Conservation (phyloP, 2,329 filamentous ascomycete genomes). For the Pseudocercospora fuligena region DNA sequence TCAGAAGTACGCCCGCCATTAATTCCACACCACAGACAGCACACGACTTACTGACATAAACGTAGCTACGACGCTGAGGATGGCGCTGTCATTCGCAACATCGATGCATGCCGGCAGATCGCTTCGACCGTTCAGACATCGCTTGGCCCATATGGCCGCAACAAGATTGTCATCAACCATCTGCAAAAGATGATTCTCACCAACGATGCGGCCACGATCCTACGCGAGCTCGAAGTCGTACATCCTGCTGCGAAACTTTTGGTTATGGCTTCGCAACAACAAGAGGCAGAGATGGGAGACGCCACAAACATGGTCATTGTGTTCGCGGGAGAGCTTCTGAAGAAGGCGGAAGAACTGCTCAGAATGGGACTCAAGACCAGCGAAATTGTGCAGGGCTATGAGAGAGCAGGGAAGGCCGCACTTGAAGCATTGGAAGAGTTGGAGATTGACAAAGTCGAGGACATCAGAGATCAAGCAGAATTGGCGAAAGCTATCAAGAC, state of each 20-base stretch:
- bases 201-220: constrained; percentile 94
- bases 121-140: constrained; percentile 96
- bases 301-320: constrained; percentile 97
- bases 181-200: constrained; percentile 99
- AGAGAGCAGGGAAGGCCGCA: constrained; percentile 89
- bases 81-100: constrained; percentile 97
- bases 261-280: constrained; percentile 98
- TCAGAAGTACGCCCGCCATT: constrained; percentile 74
- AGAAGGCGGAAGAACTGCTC: constrained; percentile 95
- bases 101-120: constrained; percentile 96
- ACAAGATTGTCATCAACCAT: constrained; percentile 99
- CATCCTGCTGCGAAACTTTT: constrained; percentile 96
- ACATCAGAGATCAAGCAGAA: constrained; percentile 79
- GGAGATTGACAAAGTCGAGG: constrained; percentile 85
- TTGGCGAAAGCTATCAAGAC: constrained; percentile 94
- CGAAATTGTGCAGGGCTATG: constrained; percentile 94
- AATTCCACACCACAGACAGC: constrained; percentile 22
- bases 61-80: constrained; percentile 96
- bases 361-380: constrained; percentile 98
- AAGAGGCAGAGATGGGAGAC: constrained; percentile 98
- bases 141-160: constrained; percentile 93
- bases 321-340: constrained; percentile 89
- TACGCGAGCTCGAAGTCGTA: constrained; percentile 96
- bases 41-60: constrained; percentile 33
- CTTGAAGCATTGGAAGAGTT: constrained; percentile 81